phyloP scores from a whole-genome alignment of 768 basidiomycete genomes.

The Rhodosporidiobolus sp. region DNA sequence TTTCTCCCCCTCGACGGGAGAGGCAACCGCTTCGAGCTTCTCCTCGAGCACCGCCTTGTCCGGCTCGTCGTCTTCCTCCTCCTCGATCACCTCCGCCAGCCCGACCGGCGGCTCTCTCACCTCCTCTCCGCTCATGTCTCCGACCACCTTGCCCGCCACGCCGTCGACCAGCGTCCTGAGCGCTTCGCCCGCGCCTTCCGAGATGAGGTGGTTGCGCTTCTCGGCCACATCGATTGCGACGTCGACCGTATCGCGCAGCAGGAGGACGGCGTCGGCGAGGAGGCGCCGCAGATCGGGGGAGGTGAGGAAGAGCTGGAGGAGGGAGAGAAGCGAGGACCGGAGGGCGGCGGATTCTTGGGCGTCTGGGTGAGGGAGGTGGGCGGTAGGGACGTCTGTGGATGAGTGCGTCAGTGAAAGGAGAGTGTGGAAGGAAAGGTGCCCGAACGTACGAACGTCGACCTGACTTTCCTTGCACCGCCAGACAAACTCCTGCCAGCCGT shows the following conservation, averaged over 20 bases:
- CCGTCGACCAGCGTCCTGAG: slow-evolving; percentile 5
- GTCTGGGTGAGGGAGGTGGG: neutral
- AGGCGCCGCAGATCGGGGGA: slow-evolving; percentile 21
- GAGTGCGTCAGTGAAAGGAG: neutral
- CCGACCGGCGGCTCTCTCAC: neutral
- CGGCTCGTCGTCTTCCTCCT: neutral
- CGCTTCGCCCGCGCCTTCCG: neutral
- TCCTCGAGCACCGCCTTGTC: no score
- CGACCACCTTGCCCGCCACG: neutral
- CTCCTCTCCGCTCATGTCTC: no score
- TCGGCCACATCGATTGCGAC: slow-evolving; percentile 1
- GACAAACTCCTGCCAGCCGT: slow-evolving; percentile 32
- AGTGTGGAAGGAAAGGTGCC: neutral
- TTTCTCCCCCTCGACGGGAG: neutral
- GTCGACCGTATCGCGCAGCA: slow-evolving; percentile 10
- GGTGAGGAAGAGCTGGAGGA: slow-evolving; percentile 25
- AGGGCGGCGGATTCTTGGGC: neutral
- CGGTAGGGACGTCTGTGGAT: neutral
- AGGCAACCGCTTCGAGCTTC: no score
- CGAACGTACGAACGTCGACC: slow-evolving; percentile 2
- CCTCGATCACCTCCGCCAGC: neutral
- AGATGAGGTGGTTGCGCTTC: neutral
- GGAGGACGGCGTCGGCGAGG: slow-evolving; percentile 26
- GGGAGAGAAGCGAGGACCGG: slow-evolving; percentile 4
- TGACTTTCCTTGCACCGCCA: neutral